Evolutionary conservation across 2,329 filamentous ascomycete species (phyloP), one percentile per base, ranked within the genome.

Genomic region (Eurotiales sp.): DNA sequence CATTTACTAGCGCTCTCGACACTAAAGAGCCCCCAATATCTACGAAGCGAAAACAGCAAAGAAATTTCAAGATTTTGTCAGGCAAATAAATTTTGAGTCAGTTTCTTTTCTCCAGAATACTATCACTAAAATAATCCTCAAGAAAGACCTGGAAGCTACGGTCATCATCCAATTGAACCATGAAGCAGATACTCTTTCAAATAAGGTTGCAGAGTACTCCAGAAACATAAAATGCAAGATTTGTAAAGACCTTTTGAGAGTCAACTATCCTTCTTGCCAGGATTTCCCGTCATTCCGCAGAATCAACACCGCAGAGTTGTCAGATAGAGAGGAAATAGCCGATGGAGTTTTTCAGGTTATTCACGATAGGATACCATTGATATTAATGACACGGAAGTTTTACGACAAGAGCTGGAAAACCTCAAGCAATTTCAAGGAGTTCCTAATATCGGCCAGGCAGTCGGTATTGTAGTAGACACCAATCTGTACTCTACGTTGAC

Each of bases 371-470:
- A 52, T 6, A 41, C 40, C 5, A 39, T 57, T 53, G 51, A 51
- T 59, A 36, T 49, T 58, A 34, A 61, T 30, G 58, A 58, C 42
- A 51, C 57, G 7, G 34, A 59, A 3, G 46, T 60, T 32, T 44
- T 57, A 50, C 53, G 34, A 40, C 40, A 55, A 34, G 60, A 60
- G 42, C 51, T 60, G 3, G 55, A 58, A 29, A 59, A 61, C 36
- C 58, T 60, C 17, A 23, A 58, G 46, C 34, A 47, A 12, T 61
- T 60, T 15, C 34, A 22, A 53, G 52, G 52, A 3, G 44, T 52
- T 14, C 21, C 55, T 4, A 56, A 56, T 25, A 57, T 60, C 50
- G 52, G 53, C 4, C 55, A 61, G 46, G 21, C 51, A 22, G 57
- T 25, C 23, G 52, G 56, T 15, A 29, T 61, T 52, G 43, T 50